Evolutionary conservation across 192 early-diverging fungal species (phyloP), one percentile per base, ranked within the genome.

Genomic region (Polychytrium aggregatum): DNA sequence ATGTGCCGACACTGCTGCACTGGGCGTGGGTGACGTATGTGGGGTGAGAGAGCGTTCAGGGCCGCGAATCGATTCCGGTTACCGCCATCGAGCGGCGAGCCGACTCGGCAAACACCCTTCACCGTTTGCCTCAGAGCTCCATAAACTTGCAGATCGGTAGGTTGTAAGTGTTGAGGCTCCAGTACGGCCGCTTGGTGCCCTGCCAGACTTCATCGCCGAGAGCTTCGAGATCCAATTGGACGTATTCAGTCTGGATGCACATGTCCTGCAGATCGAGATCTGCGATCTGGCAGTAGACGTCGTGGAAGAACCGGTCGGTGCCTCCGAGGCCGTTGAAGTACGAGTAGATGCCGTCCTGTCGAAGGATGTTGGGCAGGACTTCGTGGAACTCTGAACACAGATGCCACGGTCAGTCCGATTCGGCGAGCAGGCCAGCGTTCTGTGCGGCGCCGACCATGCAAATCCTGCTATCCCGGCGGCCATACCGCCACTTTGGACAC

Each of bases 301-400:
- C 92, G 67, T 98, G 90, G 71, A 98, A 98, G 58, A 96, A 89
- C 53, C 82, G 72, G 64, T 96, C 93, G 22, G 86, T 88, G 30
- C 89, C 90, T 9, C 87, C 87, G 8, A 94, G 62, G 3, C 94
- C 94, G 48, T 98, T 96, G 62, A 98, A 98, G 58, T 83, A 98
- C 29, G 85, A 84, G 64, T 98, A 98, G 27, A 88, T 63, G 18
- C 90, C 89, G 25, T 76, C 71, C 16, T 81, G 62, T 33, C 79
- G 63, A 16, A 76, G 51, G 45, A 69, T 57, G 52, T 71, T 71
- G 26, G 73, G 73, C 46, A 88, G 52, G 18, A 87, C 72, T 20
- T 91, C 82, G 11, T 88, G 85, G 42, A 76, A 79, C 31, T 65
- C 64, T 3, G 54, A 49, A n/a, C n/a, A n/a, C 28, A 61, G 31